phyloP scores from a whole-genome alignment of 495 filamentous ascomycete species.

The Hapsidospora chrysogenum region DNA sequence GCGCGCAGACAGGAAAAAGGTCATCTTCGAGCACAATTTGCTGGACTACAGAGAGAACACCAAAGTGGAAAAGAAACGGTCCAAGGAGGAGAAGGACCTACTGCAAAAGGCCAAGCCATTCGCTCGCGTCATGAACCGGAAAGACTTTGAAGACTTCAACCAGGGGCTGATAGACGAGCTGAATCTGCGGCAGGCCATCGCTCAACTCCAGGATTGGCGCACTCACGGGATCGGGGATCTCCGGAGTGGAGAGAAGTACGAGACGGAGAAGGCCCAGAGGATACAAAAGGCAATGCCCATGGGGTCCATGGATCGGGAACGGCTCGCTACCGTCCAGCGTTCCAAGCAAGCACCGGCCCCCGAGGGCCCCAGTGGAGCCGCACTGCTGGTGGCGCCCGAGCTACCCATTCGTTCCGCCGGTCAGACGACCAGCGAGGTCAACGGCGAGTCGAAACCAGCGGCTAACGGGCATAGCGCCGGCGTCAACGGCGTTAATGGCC shows the following conservation, averaged over 20 bases:
- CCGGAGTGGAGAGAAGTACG: constrained; percentile 81
- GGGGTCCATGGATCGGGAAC: constrained; percentile 64
- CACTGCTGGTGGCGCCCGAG: constrained; percentile 59
- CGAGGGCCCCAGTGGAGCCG: constrained; percentile 55
- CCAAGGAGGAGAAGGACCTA: constrained; percentile 84
- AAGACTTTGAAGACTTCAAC: constrained; percentile 76
- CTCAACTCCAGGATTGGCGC: constrained; percentile 89
- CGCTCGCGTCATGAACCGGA: constrained; percentile 87
- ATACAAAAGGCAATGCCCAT: constrained; percentile 53
- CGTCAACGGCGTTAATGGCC: constrained; percentile 22
- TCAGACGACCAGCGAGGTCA: constrained; percentile 7
- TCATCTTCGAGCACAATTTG: constrained; percentile 87
- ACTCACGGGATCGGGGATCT: constrained; percentile 67
- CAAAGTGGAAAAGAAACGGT: constrained; percentile 79
- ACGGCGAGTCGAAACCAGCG: constrained; percentile 19
- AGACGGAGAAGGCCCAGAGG: constrained; percentile 68
- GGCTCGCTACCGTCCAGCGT: constrained; percentile 46
- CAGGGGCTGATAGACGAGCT: constrained; percentile 76
- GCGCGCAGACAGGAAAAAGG: constrained; percentile 87
- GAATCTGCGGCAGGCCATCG: constrained; percentile 76
- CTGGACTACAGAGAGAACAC: constrained; percentile 84
- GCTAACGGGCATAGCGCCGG: constrained; percentile 23
- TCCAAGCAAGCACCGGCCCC: constrained; percentile 38
- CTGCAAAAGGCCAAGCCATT: constrained; percentile 89
- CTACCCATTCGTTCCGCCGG: constrained; percentile 37